phyloP scores from a whole-genome alignment of 2,329 filamentous ascomycete genomes.

The Xylaria digitata region DNA sequence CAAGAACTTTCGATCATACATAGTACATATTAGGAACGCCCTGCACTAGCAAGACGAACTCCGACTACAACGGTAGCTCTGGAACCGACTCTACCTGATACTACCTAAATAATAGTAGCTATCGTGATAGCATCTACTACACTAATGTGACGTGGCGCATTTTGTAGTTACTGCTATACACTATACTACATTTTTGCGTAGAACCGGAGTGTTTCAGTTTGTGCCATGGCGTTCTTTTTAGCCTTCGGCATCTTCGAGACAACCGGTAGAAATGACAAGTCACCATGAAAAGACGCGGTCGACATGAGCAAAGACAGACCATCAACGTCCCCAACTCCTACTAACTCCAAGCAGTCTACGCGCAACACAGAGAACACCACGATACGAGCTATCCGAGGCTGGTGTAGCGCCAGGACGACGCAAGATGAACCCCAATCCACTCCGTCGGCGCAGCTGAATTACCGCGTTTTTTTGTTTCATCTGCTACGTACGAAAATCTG shows the following conservation, averaged over 20 bases:
- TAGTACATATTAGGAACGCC: not conserved
- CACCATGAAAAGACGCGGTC: not conserved
- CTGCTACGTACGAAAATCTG: not conserved
- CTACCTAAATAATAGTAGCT: too few relatives aligned
- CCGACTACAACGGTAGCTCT: not conserved
- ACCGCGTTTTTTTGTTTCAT: constrained; percentile 9
- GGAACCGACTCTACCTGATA: not conserved
- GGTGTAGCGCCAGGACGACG: constrained; percentile 11
- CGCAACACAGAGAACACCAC: not conserved
- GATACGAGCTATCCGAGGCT: not conserved
- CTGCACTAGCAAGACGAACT: not conserved
- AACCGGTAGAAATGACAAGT: constrained; percentile 2
- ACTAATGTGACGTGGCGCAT: not conserved
- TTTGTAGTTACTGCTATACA: not conserved
- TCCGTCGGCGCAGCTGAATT: constrained; percentile 13
- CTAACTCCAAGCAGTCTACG: constrained; percentile 5
- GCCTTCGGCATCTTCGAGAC: constrained; percentile 5
- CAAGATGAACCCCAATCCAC: constrained; percentile 16
- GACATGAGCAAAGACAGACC: too few relatives aligned
- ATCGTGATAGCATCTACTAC: not conserved
- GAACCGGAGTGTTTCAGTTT: constrained; percentile 21
- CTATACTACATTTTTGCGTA: not conserved
- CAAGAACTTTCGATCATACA: not conserved
- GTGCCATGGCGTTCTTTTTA: constrained; percentile 1
- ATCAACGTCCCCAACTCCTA: constrained; percentile 13